These are phyloP conservation scores for Didymella sp. DNA, from an alignment of 2,329 filamentous ascomycete genomes.

Conservation along the genomic window DNA sequence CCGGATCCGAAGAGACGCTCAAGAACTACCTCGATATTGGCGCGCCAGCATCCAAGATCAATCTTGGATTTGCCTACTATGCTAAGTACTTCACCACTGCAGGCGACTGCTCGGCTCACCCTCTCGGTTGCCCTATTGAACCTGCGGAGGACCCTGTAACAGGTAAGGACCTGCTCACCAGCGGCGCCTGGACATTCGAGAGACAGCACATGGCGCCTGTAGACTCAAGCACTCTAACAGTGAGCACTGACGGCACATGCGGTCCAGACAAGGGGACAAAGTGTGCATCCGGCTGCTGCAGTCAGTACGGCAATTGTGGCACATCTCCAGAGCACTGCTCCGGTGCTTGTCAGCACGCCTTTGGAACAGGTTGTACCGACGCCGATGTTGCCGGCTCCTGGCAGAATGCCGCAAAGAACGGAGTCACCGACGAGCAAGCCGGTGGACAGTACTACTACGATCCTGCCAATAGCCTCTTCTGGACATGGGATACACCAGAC, in stretches of 20 bases:
- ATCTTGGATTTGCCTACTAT: slow-evolving; percentile 73
- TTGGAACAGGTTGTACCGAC: slow-evolving; percentile 53
- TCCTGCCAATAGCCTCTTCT: slow-evolving; percentile 65
- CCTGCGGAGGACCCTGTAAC: slow-evolving; percentile 65
- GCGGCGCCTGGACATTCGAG: slow-evolving; percentile 63
- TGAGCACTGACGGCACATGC: slow-evolving; percentile 41
- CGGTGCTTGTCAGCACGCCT: slow-evolving; percentile 44
- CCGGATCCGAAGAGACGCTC: slow-evolving; percentile 61
- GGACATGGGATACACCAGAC: slow-evolving; percentile 73
- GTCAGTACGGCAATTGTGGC: slow-evolving; percentile 45
- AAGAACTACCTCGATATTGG: slow-evolving; percentile 67
- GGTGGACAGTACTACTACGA: slow-evolving; percentile 77
- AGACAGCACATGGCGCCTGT: slow-evolving; percentile 34
- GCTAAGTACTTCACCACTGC: slow-evolving; percentile 69
- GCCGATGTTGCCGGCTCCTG: slow-evolving; percentile 65
- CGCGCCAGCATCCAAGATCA: slow-evolving; percentile 62
- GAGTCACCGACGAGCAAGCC: slow-evolving; percentile 62
- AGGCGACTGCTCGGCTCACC: slow-evolving; percentile 54
- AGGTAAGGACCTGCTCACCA: slow-evolving; percentile 65
- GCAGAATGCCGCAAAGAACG: slow-evolving; percentile 59
- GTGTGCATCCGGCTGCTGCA: slow-evolving; percentile 42
- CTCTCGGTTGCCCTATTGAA: slow-evolving; percentile 66
- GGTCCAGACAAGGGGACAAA: slow-evolving; percentile 39
- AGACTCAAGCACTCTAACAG: slow-evolving; percentile 20
- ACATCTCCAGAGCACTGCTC: slow-evolving; percentile 36